Conservation (phyloP, 2,329 filamentous ascomycete genomes). For the Xylariaceae sp. region DNA sequence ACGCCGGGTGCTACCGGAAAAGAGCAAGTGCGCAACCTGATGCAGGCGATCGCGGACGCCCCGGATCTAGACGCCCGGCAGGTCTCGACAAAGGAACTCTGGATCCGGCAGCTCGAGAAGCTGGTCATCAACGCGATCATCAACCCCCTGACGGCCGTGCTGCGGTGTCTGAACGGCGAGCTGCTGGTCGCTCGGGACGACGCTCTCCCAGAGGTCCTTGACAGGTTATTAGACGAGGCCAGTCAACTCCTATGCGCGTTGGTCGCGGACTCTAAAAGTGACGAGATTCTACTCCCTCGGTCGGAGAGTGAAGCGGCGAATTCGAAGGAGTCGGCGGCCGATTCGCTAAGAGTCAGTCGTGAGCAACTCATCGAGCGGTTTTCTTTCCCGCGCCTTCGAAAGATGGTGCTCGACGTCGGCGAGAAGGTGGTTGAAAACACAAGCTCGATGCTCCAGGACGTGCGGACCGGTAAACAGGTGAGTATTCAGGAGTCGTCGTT, state of each 20-base stretch:
- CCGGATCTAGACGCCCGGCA: constrained; percentile 38
- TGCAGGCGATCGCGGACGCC: constrained; percentile 37
- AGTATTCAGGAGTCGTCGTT: constrained; percentile 30
- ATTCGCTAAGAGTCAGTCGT: constrained; percentile 37
- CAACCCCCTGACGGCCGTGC: constrained; percentile 77
- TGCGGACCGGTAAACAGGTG: constrained; percentile 39
- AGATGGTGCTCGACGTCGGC: constrained; percentile 44
- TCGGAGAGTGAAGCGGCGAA: background rate
- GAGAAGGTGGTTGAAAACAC: constrained; percentile 47
- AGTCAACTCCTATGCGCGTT: constrained; percentile 65
- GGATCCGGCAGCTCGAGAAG: constrained; percentile 73
- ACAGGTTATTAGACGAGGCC: constrained; percentile 67
- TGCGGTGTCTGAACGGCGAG: constrained; percentile 72
- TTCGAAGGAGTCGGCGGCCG: background rate
- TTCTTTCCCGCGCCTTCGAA: constrained; percentile 37
- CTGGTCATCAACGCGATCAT: constrained; percentile 74
- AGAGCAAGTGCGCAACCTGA: constrained; percentile 34
- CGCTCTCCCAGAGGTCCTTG: constrained; percentile 54
- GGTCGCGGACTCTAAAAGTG: constrained; percentile 51
- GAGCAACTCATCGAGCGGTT: constrained; percentile 37
- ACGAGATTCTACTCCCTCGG: constrained; percentile 33
- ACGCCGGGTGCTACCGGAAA: constrained; percentile 24
- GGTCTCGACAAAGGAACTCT: constrained; percentile 41
- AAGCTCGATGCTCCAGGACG: constrained; percentile 60
- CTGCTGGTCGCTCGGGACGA: constrained; percentile 55